Base-by-base conservation (phyloP, 306 rosid species). In the Datisca glomerata region DNA sequence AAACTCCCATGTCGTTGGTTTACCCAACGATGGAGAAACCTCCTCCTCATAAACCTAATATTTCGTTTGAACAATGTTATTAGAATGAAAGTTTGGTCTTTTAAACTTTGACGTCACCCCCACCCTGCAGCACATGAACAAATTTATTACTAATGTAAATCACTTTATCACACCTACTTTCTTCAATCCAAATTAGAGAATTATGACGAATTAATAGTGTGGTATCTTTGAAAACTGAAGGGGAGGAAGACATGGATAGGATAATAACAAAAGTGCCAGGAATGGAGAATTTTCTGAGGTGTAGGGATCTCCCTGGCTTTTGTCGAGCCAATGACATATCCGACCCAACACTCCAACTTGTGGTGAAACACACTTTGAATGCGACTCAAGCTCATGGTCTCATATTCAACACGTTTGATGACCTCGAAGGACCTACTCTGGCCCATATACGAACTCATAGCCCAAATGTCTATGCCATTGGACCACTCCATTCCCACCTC, bases 231-330 rank as follows among this genome's bases (percentile, higher is more conserved):
- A 25, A 54, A 68, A 0, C 24, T 64, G 19, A 45, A 68, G 72
- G 72, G 15, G 63, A 55, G 6, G 53, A 42, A 6, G 28, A 53
- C 18, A 53, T 39, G 57, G 57, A 63, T 5, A 16, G 31, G 4
- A 9, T 7, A 3, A 19, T 63, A 11, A 19, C 2, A 1, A n/a
- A 6, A 5, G 12, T 42, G 4, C 42, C 57, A 0, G 43, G 31
- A 1, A 55, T 41, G 37, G 58, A 63, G 17, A 23, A 22, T 12
- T 24, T 24, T 34, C 16, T 63, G 6, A 20, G 63, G 10, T 39
- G 29, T 4, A 21, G 60, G 43, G 67, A 61, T 12, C 60, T 61
- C 0, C 55, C 55, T 2, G 8, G 34, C 1, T 4, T 50, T 7
- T 45, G 55, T 7, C 6, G 38, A 0, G 20, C 11, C 24, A 1